These are phyloP conservation scores for Pelargonium nanum DNA, from an alignment of 345 rosid species.

Conservation along the genomic window DNA sequence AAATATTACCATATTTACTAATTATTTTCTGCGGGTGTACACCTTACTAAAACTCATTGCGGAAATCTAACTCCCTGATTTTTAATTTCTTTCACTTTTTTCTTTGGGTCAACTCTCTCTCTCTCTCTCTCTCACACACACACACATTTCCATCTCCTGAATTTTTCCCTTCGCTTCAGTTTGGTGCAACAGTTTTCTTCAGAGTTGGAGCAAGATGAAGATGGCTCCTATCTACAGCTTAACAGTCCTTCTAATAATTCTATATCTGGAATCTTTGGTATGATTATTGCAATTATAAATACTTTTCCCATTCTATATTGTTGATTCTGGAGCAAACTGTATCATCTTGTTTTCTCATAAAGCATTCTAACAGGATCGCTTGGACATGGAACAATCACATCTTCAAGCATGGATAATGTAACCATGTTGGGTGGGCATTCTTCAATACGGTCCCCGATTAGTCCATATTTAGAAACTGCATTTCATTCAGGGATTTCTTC, in stretches of 20 bases:
- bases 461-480: constrained; percentile 46
- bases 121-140: too few species aligned
- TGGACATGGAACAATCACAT: constrained; percentile 35
- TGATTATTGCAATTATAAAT: constrained; percentile 4
- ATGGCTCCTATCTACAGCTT: constrained; percentile 18
- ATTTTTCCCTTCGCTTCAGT: constrained; percentile 20
- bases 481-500: constrained; percentile 36
- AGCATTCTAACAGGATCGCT: constrained; percentile 24
- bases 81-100: background rate
- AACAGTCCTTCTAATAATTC: constrained; percentile 26
- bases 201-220: constrained; percentile 26
- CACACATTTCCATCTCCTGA: too few species aligned
- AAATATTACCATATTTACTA: background rate
- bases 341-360: constrained; percentile 10
- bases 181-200: constrained; percentile 20
- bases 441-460: constrained; percentile 34
- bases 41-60: background rate
- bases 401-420: constrained; percentile 45
- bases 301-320: background rate
- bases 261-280: constrained; percentile 30
- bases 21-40: background rate
- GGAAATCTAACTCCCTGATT: background rate
- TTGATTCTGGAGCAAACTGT: background rate
- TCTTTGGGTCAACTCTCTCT: background rate
- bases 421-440: constrained; percentile 38